Base-by-base conservation (phyloP, 108 stramenopile genomes). In the Stephanodiscus triporus region DNA sequence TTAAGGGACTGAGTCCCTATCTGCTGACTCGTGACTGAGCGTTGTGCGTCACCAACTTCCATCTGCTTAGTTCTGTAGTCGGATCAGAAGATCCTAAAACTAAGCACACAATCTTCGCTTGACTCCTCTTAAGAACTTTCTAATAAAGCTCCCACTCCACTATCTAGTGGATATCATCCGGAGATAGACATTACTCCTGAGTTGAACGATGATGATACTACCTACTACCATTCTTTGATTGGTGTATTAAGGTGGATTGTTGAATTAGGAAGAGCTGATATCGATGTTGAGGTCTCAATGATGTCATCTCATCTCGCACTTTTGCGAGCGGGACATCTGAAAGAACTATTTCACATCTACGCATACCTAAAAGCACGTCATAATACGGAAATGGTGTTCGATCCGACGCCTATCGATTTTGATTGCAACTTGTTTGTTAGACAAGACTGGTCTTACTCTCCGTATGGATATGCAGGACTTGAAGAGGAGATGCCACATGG, bases 391-490 rank as follows among this genome's bases (percentile, higher is more conserved):
- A 27, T 54, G 53, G 53, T 54, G 53, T 54, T 54, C 53, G 24
- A 54, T 54, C 24, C 53, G 53, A 54, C 24, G 9, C 53, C 53
- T 24, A 27, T 54, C 27, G 23, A 54, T 24, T 54, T 54, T 54
- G 53, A 54, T 27, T 1, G 53, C 26, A 54, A 27, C 27, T 54
- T 54, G 53, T 54, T 54, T 54, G 53, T 27, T 24, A 54, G 53
- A 26, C 53, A 54, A 54, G 53, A 54, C 53, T 54, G 53, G 53
- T 54, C 53, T 26, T 54, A 54, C 53, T 54, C 27, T 24, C 53
- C 9, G 53, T 54, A 54, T 54, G 53, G 53, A 23, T 54, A 27
- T 54, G 53, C 23, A 27, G 53, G 26, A 54, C 23, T 54, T 23
- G 53, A 27, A 9, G 53, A 54, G 26, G 53, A 54, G 24, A 54